These are phyloP conservation scores for Clonostachys rosea DNA, from an alignment of 2,329 filamentous ascomycete species.

Conservation along the genomic window DNA sequence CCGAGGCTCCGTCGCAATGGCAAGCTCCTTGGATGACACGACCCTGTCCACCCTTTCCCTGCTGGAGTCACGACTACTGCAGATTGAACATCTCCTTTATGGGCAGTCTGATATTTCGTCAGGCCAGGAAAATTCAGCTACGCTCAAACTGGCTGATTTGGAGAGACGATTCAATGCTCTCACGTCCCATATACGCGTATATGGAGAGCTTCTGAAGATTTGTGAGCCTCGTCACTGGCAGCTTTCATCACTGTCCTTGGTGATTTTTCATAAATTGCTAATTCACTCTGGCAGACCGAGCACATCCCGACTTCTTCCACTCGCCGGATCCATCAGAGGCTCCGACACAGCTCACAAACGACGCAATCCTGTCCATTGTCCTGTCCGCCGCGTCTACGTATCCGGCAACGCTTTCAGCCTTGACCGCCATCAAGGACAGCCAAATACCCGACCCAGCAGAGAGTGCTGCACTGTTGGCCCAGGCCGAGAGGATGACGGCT, in stretches of 20 bases:
- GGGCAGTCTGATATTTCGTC: constrained; percentile 31
- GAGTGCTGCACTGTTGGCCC: constrained; percentile 49
- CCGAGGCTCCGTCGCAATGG: no score
- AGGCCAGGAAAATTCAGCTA: constrained; percentile 30
- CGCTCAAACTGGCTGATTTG: constrained; percentile 40
- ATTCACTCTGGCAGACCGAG: constrained; percentile 34
- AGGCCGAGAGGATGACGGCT: constrained; percentile 58
- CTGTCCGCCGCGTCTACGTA: constrained; percentile 52
- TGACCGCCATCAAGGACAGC: constrained; percentile 51
- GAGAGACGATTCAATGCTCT: constrained; percentile 49
- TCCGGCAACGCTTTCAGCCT: constrained; percentile 48
- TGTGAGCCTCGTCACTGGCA: constrained; percentile 30
- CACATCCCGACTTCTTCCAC: constrained; percentile 51
- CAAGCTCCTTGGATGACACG: constrained; percentile 40
- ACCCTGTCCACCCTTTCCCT: constrained; percentile 50
- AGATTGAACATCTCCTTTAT: constrained; percentile 55
- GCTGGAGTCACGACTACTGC: constrained; percentile 53
- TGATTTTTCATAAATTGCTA: background rate
- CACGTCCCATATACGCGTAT: constrained; percentile 47
- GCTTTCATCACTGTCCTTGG: background rate
- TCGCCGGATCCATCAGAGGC: constrained; percentile 35
- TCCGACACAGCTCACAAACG: constrained; percentile 44
- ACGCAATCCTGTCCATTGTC: constrained; percentile 49
- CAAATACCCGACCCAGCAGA: constrained; percentile 50
- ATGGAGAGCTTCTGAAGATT: constrained; percentile 55